Percentiles rank a stretch among this genome's conserved stretches.
These are phyloP conservation scores for Cymodocea nodosa DNA, from an alignment of 116 monocot genomes.

Conservation along the genomic window DNA sequence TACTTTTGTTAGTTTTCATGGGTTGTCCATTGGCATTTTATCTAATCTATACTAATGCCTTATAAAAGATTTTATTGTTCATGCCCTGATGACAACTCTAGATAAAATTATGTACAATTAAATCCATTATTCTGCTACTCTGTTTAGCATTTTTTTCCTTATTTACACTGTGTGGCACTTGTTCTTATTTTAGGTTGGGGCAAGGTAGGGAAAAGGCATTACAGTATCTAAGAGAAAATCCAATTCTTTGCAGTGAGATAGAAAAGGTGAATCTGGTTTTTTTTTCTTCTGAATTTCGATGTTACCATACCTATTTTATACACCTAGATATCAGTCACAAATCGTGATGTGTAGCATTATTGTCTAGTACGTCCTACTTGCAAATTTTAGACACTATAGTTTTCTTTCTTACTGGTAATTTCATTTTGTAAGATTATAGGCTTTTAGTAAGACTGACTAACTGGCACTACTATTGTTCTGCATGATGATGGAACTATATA, in stretches of 20 bases:
- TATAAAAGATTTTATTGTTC: background rate
- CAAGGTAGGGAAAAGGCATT: slow-evolving; percentile 94
- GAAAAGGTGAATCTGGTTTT: slow-evolving; percentile 50
- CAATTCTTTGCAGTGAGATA: slow-evolving; percentile 49
- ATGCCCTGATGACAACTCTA: background rate
- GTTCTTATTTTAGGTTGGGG: slow-evolving; percentile 34
- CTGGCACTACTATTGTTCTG: background rate
- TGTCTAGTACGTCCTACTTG: background rate
- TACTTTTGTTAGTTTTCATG: background rate
- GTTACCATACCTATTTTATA: background rate
- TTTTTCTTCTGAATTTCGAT: background rate
- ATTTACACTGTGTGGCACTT: background rate
- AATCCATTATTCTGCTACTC: background rate
- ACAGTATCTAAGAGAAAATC: slow-evolving; percentile 75
- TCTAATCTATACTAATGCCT: background rate
- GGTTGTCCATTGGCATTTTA: background rate
- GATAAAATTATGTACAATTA: no score
- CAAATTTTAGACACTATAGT: background rate
- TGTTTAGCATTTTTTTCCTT: background rate
- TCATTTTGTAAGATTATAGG: background rate
- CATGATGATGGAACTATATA: background rate
- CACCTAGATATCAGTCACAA: background rate
- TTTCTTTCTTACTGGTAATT: background rate
- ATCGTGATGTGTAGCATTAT: background rate
- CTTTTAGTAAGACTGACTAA: background rate